Conservation (phyloP, 108 stramenopile species). For the Pseudonitzschia pungens region DNA sequence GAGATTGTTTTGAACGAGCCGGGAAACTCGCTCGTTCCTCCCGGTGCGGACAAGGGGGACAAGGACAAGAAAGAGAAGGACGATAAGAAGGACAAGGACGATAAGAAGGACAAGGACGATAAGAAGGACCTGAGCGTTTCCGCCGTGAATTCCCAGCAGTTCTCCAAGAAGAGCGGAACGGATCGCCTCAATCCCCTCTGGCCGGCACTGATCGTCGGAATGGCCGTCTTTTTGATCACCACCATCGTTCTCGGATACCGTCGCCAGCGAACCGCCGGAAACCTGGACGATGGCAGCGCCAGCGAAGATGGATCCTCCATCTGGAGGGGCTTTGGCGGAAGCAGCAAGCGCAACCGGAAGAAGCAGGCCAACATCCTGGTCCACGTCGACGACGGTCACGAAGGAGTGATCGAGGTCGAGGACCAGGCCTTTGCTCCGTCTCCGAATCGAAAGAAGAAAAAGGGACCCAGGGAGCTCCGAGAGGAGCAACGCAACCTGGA, state of each 20-base stretch:
- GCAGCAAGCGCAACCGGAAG: conserved; percentile 4
- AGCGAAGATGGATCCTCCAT: not conserved
- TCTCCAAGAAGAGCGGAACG: not conserved
- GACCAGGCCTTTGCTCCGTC: not conserved
- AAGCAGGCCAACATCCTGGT: conserved; percentile 12
- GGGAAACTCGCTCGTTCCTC: no score
- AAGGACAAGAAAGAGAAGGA: no score
- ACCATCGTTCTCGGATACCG: conserved; percentile 15
- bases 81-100: not conserved
- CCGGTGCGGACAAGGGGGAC: no score
- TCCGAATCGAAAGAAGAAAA: not conserved
- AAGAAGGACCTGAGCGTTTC: not conserved
- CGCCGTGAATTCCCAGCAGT: not conserved
- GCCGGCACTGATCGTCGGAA: conserved; percentile 14
- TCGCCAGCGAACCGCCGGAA: not conserved
- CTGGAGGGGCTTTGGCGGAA: not conserved
- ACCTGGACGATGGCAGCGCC: not conserved
- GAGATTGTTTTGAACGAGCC: not conserved
- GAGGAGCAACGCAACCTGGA: not conserved
- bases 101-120: not conserved
- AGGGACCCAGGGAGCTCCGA: no score
- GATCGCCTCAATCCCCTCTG: conserved; percentile 7
- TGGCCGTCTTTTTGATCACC: not conserved
- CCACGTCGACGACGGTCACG: conserved; percentile 9
- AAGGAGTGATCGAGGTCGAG: conserved; percentile 1